Evolutionary conservation across 371 early-diverging fungal genomes (phyloP), one percentile per base, ranked within the genome.

Genomic region (Rhizopus arrhizus): DNA sequence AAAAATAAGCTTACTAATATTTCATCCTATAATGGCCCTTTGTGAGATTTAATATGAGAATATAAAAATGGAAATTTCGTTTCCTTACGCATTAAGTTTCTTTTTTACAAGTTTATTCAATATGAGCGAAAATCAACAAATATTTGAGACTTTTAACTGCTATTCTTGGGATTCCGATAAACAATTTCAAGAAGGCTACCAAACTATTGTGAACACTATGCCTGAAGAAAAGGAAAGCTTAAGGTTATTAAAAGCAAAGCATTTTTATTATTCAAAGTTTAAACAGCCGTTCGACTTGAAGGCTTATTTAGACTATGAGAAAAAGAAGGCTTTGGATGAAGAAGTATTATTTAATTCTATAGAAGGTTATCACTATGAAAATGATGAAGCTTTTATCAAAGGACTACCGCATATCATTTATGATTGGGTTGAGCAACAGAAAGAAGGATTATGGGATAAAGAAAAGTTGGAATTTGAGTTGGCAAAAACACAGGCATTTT

Each of bases 251-350:
- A 72, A 76, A 61, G 83, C 79, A 56, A 85, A 82, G 57, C 83
- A 85, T 49, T 81, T 78, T 65, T 85, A 81, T 55, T 85, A 74
- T 33, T 72, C 80, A 31, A 81, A 62, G 72, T 66, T 74, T 33
- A 73, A 70, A 47, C 65, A 71, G 34, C 45, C 65, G 8, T 80
- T 85, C 57, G 71, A 78, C 56, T 56, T 85, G 32, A 76, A 80
- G 15, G 45, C 70, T 15, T 85, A 77, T 57, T 63, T 80, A 9
- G 38, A 66, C 12, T 85, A 81, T 62, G 70, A 81, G 52, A 63
- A 65, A 40, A 64, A 66, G 29, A 59, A 73, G 33, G 54, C 42
- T 22, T 22, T 22, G 22, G 22, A 22, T 22, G 40, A 56, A 38
- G 67, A 70, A 13, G 70, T 60, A 7, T 57, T 66, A 5, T 85